Base-by-base conservation (phyloP, 305 asterid genomes). In the Ajuga reptans region DNA sequence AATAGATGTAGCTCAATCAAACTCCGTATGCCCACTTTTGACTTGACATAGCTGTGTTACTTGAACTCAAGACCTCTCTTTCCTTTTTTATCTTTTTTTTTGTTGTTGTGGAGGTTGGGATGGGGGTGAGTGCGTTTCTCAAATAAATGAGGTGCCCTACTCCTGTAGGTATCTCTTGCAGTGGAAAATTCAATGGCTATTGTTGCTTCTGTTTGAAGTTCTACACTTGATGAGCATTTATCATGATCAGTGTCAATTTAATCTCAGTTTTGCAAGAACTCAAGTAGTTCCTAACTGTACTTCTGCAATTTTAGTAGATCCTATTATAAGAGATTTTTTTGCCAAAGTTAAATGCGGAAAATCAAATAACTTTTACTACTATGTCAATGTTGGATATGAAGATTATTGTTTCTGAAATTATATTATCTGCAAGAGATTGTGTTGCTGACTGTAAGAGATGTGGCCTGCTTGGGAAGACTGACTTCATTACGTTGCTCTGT, bases 401-500 rank as follows among this genome's bases (percentile, higher is more conserved):
- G 49, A 60, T 36, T 46, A 59, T 29, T 36, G 68, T 61, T 46
- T n/a, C 0, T 21, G 37, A 55, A 46, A 58, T 14, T 47, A 27
- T 42, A 1, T 59, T 64, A 45, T 46, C 29, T 60, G 27, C 39
- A 8, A 42, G 11, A 6, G 12, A 50, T 59, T 59, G n/a, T 60
- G 10, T 34, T 53, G 14, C 59, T n/a, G 24, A 66, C 18, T 10
- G 41, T 68, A 63, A 63, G 63, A 55, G 59, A 33, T 42, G 21
- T 57, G 47, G 47, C 29, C 42, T 66, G 69, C 57, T 43, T 33
- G 37, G 7, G 16, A 52, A 62, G 63, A 68, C 79, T 72, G 6
- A 52, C 64, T 18, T 67, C 42, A 6, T 29, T 47, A 5, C 42
- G 67, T 73, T 67, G 50, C 49, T 71, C 49, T 72, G 79, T 65